phyloP scores from a whole-genome alignment of 2,329 filamentous ascomycete genomes.

The Whalleya microplaca region DNA sequence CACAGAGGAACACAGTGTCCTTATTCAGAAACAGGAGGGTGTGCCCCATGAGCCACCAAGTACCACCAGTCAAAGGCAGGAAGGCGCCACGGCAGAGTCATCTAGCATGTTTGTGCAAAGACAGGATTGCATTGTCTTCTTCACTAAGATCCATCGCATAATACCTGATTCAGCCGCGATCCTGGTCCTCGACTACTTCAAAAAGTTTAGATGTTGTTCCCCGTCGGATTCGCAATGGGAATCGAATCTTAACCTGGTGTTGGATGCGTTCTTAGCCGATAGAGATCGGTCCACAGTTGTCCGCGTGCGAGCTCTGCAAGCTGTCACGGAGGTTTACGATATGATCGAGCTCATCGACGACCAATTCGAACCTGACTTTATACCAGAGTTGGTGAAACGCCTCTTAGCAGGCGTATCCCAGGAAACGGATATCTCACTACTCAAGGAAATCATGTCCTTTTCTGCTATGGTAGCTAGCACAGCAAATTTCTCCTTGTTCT shows the following conservation, averaged over 20 bases:
- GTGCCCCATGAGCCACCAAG: constrained; percentile 6
- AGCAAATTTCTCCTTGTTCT: constrained; percentile 62
- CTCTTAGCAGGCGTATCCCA: constrained; percentile 64
- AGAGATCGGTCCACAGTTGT: constrained; percentile 62
- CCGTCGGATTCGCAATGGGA: constrained; percentile 73
- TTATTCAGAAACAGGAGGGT: constrained; percentile 60
- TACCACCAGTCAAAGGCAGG: constrained; percentile 4
- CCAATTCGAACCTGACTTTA: constrained; percentile 59
- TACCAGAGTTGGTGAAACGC: constrained; percentile 62
- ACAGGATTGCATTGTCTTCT: constrained; percentile 68
- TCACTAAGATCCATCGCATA: constrained; percentile 62
- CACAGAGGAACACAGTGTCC: constrained; percentile 51
- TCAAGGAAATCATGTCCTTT: constrained; percentile 67
- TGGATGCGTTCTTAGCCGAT: constrained; percentile 68
- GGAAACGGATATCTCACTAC: constrained; percentile 67
- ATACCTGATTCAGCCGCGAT: constrained; percentile 68
- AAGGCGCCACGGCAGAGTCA: constrained; percentile 39
- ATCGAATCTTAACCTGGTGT: constrained; percentile 61
- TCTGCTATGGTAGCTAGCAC: constrained; percentile 66
- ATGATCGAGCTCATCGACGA: constrained; percentile 62
- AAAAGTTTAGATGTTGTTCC: constrained; percentile 70
- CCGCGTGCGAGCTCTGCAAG: constrained; percentile 64
- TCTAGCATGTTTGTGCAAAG: constrained; percentile 61
- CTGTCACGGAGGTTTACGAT: constrained; percentile 62
- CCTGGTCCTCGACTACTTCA: constrained; percentile 68